Evolutionary conservation across 2,329 filamentous ascomycete genomes (phyloP).

Genomic region (Trichoderma gracile): DNA sequence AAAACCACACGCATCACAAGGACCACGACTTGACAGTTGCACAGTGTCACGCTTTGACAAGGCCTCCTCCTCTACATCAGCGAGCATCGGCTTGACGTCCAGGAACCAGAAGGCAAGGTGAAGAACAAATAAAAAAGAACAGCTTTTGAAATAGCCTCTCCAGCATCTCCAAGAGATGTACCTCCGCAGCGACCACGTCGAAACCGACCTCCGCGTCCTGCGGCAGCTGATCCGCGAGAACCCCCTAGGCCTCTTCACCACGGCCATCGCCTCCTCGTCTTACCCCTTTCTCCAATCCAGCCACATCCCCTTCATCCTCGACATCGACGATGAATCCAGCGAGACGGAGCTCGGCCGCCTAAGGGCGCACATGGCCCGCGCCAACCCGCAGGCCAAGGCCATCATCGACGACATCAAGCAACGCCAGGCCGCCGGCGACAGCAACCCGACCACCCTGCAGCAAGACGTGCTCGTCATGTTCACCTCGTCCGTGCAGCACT

Average conservation of each 20-base stretch:
- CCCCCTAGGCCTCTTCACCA: constrained; percentile 64
- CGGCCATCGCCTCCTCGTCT: constrained; percentile 53
- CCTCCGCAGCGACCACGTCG: constrained; percentile 55
- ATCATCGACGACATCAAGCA: constrained; percentile 51
- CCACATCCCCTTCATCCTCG: constrained; percentile 62
- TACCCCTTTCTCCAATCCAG: constrained; percentile 57
- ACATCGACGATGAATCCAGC: constrained; percentile 46
- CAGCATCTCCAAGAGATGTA: constrained; percentile 50
- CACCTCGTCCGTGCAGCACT: constrained; percentile 59
- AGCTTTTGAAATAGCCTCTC: background rate
- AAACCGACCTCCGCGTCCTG: constrained; percentile 50
- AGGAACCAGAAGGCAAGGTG: background rate
- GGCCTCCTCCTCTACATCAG: background rate
- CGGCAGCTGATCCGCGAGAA: constrained; percentile 59
- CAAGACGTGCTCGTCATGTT: constrained; percentile 65
- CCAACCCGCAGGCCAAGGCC: constrained; percentile 64
- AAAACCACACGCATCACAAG: background rate
- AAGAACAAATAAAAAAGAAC: background rate
- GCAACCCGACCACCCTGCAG: constrained; percentile 34
- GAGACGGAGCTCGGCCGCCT: constrained; percentile 48
- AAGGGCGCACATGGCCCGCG: constrained; percentile 62
- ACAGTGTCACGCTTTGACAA: background rate
- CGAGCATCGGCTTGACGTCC: background rate
- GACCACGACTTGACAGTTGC: background rate
- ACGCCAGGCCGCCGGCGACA: constrained; percentile 8